A percentile compares a stretch with the other conserved stretches of the same genome.
These are phyloP conservation scores for Santalum album DNA, from an alignment of 164 flowering plant genomes.

Conservation along the genomic window DNA sequence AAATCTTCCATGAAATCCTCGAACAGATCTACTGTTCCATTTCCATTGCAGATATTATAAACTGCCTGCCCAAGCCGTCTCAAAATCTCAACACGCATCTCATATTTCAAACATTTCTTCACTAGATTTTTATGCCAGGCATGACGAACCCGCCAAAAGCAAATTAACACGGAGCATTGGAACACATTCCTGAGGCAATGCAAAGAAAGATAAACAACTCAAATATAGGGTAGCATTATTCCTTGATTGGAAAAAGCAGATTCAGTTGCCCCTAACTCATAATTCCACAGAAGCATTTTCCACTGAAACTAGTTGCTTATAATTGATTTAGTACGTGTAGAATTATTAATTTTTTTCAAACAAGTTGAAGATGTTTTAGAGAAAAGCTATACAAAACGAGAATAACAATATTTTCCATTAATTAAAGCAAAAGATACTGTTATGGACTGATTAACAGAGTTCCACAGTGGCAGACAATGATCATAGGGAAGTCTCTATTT, in stretches of 20 bases:
- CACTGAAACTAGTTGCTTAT: too few relatives aligned
- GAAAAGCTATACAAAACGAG: too few relatives aligned
- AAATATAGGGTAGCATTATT: too few relatives aligned
- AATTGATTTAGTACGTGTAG: too few relatives aligned
- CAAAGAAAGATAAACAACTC: background rate
- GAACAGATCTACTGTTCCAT: constrained; percentile 36
- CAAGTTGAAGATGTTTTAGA: too few relatives aligned
- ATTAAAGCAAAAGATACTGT: too few relatives aligned
- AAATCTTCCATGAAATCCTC: constrained; percentile 67
- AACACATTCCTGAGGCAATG: constrained; percentile 67
- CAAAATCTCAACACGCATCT: constrained; percentile 44
- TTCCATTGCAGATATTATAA: constrained; percentile 40
- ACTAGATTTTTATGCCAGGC: constrained; percentile 89
- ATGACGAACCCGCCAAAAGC: constrained; percentile 87
- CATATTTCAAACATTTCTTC: constrained; percentile 46
- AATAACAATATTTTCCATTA: too few relatives aligned
- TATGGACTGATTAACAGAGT: too few relatives aligned
- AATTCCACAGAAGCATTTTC: too few relatives aligned
- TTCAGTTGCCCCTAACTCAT: too few relatives aligned
- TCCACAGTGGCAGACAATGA: background rate
- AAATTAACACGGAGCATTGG: constrained; percentile 68
- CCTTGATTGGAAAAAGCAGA: too few relatives aligned
- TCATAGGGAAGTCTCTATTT: background rate
- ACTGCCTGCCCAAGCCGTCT: constrained; percentile 55
- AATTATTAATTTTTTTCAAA: too few relatives aligned